Evolutionary conservation across 2,329 filamentous ascomycete genomes (phyloP).

Genomic region (Arthroderma uncinatum): DNA sequence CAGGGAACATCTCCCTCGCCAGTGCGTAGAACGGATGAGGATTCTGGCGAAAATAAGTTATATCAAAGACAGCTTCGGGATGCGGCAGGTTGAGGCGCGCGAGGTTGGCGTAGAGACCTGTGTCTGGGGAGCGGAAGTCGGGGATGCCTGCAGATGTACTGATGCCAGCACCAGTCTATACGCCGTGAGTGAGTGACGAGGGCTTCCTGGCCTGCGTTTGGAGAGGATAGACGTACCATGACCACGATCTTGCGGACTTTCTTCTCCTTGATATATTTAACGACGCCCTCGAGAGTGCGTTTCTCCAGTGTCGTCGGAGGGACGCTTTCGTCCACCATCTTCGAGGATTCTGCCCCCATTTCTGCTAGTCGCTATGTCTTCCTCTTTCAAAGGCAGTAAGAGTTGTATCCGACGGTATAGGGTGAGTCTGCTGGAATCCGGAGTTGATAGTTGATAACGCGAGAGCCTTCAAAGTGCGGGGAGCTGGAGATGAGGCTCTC

Average conservation of each 20-base stretch:
- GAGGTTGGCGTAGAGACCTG: constrained; percentile 87
- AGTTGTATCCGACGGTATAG: neutral
- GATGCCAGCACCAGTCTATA: constrained; percentile 71
- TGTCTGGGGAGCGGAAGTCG: constrained; percentile 87
- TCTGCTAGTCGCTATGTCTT: neutral
- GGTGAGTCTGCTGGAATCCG: neutral
- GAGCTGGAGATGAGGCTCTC: too few relatives aligned
- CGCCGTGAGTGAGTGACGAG: neutral
- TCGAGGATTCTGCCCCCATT: constrained; percentile 82
- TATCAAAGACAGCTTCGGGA: constrained; percentile 89
- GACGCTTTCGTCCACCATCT: constrained; percentile 52
- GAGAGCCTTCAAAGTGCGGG: too few relatives aligned
- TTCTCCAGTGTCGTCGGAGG: constrained; percentile 54
- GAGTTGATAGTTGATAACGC: neutral
- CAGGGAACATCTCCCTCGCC: constrained; percentile 84
- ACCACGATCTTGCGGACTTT: constrained; percentile 63
- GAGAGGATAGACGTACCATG: constrained; percentile 42
- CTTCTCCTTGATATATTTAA: constrained; percentile 66
- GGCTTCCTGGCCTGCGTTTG: too few relatives aligned
- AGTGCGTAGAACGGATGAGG: constrained; percentile 86
- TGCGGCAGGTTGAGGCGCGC: constrained; percentile 74
- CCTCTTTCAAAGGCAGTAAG: neutral
- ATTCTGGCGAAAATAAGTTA: constrained; percentile 72
- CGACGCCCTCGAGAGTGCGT: constrained; percentile 61
- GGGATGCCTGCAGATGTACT: constrained; percentile 55